Evolutionary conservation across 78 protist species (phyloP).

Genomic region (Dictyostelium firmibasis): DNA sequence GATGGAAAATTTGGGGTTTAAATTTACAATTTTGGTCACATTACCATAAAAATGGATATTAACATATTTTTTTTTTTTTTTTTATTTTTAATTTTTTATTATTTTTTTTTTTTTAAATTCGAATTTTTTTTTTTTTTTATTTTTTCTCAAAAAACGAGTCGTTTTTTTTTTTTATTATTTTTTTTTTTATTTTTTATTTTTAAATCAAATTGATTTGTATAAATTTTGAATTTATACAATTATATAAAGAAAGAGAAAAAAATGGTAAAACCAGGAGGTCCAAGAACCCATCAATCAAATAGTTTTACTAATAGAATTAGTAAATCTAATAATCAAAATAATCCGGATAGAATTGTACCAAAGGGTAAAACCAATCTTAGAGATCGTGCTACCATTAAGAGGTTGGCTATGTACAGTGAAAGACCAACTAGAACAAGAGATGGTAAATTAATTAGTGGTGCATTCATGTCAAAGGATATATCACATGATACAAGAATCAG

Average conservation of each 20-base stretch:
- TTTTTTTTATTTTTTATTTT: neutral
- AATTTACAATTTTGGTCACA: neutral
- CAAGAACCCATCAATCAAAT: conserved; percentile 8
- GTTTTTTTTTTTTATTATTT: neutral
- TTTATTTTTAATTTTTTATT: neutral
- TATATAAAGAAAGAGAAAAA: neutral
- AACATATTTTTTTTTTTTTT: neutral
- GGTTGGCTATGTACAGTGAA: conserved; percentile 83
- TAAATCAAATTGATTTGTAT: neutral
- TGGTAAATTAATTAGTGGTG: conserved; percentile 72
- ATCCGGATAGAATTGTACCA: conserved; percentile 46
- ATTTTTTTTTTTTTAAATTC: neutral
- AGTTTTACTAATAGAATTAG: conserved; percentile 60
- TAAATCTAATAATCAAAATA: conserved; percentile 43
- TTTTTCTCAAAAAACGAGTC: neutral
- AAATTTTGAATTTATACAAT: neutral
- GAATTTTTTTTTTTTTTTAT: neutral
- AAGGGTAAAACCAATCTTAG: conserved; percentile 48
- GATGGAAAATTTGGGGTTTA: too few species aligned
- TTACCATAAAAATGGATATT: too few species aligned
- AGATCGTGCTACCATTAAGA: conserved; percentile 52
- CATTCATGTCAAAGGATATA: conserved; percentile 55
- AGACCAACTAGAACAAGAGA: conserved; percentile 62
- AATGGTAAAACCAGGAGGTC: conserved; percentile 58
- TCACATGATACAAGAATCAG: conserved; percentile 73